Evolutionary conservation across 179 eudicot species (phyloP).

Genomic region (Actinidia arguta): DNA sequence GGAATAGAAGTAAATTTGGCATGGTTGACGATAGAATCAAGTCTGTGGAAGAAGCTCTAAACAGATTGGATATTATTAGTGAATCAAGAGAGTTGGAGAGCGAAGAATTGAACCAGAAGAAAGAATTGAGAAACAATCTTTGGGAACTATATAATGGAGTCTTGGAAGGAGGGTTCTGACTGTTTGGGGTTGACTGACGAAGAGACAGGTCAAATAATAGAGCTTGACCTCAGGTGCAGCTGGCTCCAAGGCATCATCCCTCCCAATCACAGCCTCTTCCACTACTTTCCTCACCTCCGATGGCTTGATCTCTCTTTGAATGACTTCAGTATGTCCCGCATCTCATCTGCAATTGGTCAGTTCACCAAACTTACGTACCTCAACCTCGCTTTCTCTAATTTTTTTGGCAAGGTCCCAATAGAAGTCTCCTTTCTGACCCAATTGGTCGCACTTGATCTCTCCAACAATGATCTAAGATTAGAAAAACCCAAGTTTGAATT

Average conservation of each 20-base stretch:
- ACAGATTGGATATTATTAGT: too few species aligned
- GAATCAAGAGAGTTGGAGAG: too few species aligned
- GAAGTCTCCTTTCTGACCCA: not conserved
- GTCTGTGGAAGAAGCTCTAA: too few species aligned
- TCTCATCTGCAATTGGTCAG: not conserved
- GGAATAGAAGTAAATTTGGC: too few species aligned
- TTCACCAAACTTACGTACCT: not conserved
- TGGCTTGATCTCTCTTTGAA: not conserved
- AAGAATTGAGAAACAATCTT: too few species aligned
- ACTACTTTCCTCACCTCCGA: conserved; percentile 24
- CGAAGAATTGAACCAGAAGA: too few species aligned
- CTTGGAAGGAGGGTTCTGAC: conserved; percentile 30
- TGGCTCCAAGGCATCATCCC: conserved; percentile 23
- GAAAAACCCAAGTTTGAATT: not conserved
- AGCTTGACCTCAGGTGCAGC: conserved; percentile 33
- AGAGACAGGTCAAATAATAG: conserved; percentile 29
- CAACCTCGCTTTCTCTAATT: not conserved
- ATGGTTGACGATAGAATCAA: too few species aligned
- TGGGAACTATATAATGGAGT: too few species aligned
- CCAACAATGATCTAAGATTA: not conserved
- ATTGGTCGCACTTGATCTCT: not conserved
- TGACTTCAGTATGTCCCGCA: not conserved
- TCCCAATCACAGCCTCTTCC: conserved; percentile 30
- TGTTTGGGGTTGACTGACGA: conserved; percentile 43
- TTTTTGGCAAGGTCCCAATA: not conserved